These are phyloP conservation scores for Prosopis cineraria DNA, from an alignment of 306 rosid species.

Conservation along the genomic window DNA sequence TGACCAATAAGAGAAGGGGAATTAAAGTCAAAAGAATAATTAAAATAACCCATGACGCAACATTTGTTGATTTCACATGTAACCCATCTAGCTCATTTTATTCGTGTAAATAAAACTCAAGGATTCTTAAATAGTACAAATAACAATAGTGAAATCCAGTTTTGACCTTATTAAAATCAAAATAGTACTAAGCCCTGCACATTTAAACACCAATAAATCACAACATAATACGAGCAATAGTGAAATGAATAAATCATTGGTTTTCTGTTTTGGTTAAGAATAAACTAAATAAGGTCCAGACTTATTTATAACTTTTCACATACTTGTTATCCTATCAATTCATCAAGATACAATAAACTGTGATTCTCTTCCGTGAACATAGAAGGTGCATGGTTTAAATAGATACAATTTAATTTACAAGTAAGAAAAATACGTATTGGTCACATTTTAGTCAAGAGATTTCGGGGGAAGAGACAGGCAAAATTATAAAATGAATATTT, in stretches of 20 bases:
- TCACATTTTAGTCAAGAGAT: neutral
- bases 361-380: neutral
- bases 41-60: too few relatives aligned
- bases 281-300: neutral
- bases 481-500: too few relatives aligned
- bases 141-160: neutral
- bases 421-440: neutral
- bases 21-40: too few relatives aligned
- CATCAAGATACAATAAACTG: neutral
- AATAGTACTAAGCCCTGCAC: neutral
- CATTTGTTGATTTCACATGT: too few relatives aligned
- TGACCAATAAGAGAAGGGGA: too few relatives aligned
- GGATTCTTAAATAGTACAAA: too few relatives aligned
- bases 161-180: neutral
- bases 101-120: too few relatives aligned
- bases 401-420: neutral
- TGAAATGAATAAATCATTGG: neutral
- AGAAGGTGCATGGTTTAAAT: neutral
- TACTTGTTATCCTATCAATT: neutral
- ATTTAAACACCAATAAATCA: neutral
- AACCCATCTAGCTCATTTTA: too few relatives aligned
- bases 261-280: neutral
- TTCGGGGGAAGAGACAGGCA: too few relatives aligned
- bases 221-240: neutral
- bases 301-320: neutral